Percentiles rank a stretch among this genome's conserved stretches.
These are phyloP conservation scores for Trichophyton benhamiae DNA, from an alignment of 2,329 filamentous ascomycete genomes.

Conservation along the genomic window DNA sequence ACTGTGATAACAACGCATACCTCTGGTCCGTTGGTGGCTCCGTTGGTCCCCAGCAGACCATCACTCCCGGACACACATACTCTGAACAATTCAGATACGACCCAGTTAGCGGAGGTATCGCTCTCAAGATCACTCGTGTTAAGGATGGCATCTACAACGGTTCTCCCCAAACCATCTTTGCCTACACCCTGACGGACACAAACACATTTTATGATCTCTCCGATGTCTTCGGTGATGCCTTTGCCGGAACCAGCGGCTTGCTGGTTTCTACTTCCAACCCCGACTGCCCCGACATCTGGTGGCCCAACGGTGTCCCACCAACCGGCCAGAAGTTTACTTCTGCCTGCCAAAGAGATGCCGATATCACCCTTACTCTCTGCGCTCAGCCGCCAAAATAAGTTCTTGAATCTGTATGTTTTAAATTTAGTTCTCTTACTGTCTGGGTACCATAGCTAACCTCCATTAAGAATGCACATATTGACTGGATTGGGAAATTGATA, in stretches of 20 bases:
- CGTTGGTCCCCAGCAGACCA: conserved; percentile 15
- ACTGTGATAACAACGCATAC: conserved; percentile 24
- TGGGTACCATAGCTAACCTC: background rate
- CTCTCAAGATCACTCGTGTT: conserved; percentile 31
- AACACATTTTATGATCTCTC: conserved; percentile 33
- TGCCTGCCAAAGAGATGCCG: conserved; percentile 6
- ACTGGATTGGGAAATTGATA: background rate
- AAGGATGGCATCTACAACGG: conserved; percentile 27
- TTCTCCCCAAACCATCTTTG: conserved; percentile 29
- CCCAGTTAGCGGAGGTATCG: conserved; percentile 28
- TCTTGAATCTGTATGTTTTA: background rate
- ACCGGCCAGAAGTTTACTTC: conserved; percentile 5
- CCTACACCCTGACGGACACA: conserved; percentile 29
- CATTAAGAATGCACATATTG: background rate
- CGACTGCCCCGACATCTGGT: conserved; percentile 7
- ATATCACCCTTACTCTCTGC: conserved; percentile 11
- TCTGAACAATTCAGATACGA: conserved; percentile 27
- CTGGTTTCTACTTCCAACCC: conserved; percentile 4
- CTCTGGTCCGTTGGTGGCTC: conserved; percentile 28
- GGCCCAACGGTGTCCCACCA: conserved; percentile 10
- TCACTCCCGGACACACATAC: conserved; percentile 25
- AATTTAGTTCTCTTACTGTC: no score
- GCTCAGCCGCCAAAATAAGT: background rate
- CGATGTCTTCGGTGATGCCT: conserved; percentile 33
- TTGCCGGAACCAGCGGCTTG: conserved; percentile 18